A percentile compares a stretch with the other conserved stretches of the same genome.
phyloP scores from a whole-genome alignment of 805 yeast species.

The Torulaspora franciscae region DNA sequence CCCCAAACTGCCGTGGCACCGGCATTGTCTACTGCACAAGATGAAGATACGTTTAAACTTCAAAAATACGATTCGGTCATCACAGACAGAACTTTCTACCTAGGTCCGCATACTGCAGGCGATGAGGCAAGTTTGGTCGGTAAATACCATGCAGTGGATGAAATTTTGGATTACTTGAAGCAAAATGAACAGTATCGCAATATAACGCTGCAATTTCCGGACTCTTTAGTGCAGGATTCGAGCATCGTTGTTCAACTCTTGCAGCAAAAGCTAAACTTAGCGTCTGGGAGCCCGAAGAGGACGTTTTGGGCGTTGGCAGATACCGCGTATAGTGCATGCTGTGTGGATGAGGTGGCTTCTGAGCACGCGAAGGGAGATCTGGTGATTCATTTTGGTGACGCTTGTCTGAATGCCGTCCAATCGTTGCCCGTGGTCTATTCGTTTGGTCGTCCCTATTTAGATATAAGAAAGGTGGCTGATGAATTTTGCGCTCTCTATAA shows the following conservation, averaged over 20 bases:
- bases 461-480: conserved; percentile 37
- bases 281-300: conserved; percentile 19
- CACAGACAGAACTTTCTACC: conserved; percentile 30
- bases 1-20: conserved; percentile 47
- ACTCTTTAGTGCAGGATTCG: conserved; percentile 69
- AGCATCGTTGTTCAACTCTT: conserved; percentile 58
- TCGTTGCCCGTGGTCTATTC: conserved; percentile 73
- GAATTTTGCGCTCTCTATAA: conserved; percentile 43
- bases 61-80: conserved; percentile 37
- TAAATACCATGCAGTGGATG: conserved; percentile 53
- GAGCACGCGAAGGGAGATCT: conserved; percentile 83
- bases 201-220: conserved; percentile 90
- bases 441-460: conserved; percentile 63
- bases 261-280: conserved; percentile 37
- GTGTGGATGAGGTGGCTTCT: conserved; percentile 96
- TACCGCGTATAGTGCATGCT: conserved; percentile 91
- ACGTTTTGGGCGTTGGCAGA: conserved; percentile 84
- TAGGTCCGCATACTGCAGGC: conserved; percentile 26
- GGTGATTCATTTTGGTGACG: conserved; percentile 91
- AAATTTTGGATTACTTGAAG: conserved; percentile 40
- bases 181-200: conserved; percentile 39
- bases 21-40: conserved; percentile 68
- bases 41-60: conserved; percentile 50
- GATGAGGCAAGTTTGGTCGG: conserved; percentile 37
- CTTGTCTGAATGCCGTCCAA: conserved; percentile 78